Conservation (phyloP, 163 green algal species). For the Scenedesmus sp. region DNA sequence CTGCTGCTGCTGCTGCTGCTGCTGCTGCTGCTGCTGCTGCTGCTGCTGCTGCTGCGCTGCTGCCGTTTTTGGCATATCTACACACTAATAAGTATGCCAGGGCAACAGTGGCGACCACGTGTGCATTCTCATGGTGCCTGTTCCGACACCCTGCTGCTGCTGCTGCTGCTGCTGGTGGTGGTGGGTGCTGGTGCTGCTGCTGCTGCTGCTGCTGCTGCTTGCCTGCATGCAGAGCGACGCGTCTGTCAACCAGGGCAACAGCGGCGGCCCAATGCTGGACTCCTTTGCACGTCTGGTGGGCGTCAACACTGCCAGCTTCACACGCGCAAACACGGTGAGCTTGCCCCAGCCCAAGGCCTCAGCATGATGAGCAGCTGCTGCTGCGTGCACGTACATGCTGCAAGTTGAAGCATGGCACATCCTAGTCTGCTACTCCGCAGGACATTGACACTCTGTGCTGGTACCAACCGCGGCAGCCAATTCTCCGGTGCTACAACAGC, state of each 20-base stretch:
- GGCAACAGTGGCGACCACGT: no score
- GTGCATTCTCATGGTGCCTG: background rate
- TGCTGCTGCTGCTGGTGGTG: background rate
- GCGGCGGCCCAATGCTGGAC: conserved; percentile 80
- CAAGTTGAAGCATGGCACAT: no score
- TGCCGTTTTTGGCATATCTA: no score
- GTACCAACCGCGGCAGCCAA: no score
- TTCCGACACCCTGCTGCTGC: background rate
- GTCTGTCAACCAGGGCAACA: conserved; percentile 76
- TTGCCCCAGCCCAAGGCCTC: background rate
- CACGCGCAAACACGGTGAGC: conserved; percentile 60
- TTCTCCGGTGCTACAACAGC: no score
- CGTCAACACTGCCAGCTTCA: conserved; percentile 75
- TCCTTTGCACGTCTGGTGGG: conserved; percentile 74
- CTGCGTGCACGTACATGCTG: conserved; percentile 24
- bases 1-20: background rate
- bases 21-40: background rate
- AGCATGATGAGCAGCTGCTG: background rate
- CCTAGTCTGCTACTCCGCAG: no score
- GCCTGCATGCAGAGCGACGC: conserved; percentile 76
- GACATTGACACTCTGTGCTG: no score
- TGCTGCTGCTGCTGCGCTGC: background rate
- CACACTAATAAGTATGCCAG: background rate
- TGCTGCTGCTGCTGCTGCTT: background rate
- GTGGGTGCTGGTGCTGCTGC: background rate